phyloP scores from a whole-genome alignment of 1,284 basidiomycete species.

The Moesziomyces antarcticus region DNA sequence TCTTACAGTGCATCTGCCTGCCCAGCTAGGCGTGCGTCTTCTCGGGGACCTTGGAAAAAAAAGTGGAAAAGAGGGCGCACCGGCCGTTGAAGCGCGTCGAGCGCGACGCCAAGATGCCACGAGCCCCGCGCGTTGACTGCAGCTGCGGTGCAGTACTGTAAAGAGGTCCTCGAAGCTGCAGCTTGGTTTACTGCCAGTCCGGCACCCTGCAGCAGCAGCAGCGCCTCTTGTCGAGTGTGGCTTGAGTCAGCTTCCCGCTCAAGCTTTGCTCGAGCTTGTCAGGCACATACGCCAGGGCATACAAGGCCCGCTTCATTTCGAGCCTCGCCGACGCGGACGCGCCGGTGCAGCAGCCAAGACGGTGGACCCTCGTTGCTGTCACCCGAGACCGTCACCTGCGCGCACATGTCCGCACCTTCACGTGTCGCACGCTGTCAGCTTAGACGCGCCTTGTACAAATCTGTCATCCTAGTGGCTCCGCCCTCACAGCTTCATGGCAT shows the following conservation, averaged over 20 bases:
- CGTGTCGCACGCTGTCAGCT: no score
- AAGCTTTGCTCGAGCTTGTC: background rate
- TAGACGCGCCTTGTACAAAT: no score
- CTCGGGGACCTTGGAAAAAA: background rate
- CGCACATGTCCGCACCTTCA: no score
- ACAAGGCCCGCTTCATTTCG: background rate
- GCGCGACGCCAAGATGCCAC: background rate
- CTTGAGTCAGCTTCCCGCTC: background rate
- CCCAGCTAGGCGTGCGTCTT: background rate
- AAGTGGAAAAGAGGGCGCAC: background rate
- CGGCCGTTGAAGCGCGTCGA: background rate
- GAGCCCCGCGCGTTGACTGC: conserved; percentile 1
- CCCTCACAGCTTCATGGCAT: no score
- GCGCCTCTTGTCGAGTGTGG: background rate
- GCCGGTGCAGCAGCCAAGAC: no score
- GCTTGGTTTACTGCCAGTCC: background rate
- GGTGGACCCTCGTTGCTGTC: no score
- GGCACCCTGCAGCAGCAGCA: background rate
- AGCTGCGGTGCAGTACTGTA: background rate
- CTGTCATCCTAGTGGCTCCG: no score
- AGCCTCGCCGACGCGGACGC: background rate
- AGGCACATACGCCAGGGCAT: no score
- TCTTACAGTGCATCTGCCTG: no score
- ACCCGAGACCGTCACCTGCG: no score
- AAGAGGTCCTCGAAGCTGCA: background rate